phyloP scores from a whole-genome alignment of 371 early-diverging fungal genomes.

The Dinochytrium kinnereticum region DNA sequence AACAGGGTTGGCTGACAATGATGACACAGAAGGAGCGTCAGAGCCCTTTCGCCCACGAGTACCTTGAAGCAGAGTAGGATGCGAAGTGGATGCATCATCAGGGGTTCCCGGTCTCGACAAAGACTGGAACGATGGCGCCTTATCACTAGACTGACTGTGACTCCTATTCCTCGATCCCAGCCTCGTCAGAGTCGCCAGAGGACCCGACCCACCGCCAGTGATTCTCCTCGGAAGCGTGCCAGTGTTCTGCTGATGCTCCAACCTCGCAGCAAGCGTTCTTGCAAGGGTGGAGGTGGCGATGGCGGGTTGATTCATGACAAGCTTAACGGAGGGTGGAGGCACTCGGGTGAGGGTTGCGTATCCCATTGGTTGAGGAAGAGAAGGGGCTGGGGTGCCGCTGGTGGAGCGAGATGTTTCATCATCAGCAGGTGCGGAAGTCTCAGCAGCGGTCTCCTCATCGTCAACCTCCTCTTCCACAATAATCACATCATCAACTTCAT shows the following conservation, averaged over 20 bases:
- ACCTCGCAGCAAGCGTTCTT: background rate
- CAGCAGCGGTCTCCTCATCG: background rate
- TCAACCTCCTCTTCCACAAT: background rate
- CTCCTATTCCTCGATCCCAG: background rate
- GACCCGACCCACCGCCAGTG: background rate
- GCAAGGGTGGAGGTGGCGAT: slow-evolving; percentile 8
- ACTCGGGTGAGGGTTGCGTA: slow-evolving; percentile 5
- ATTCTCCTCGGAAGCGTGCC: background rate
- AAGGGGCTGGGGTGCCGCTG: background rate
- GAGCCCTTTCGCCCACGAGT: background rate
- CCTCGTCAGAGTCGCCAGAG: background rate
- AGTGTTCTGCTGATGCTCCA: slow-evolving; percentile 4
- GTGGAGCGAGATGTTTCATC: background rate
- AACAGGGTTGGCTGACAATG: background rate
- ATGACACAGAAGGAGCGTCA: background rate
- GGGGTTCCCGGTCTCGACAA: slow-evolving; percentile 1
- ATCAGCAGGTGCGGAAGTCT: background rate
- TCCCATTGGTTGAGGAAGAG: background rate
- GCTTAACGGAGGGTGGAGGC: slow-evolving; percentile 5
- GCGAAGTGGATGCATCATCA: background rate
- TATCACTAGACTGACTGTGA: background rate
- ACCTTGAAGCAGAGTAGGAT: background rate
- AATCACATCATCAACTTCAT: background rate
- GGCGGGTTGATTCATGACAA: slow-evolving; percentile 2
- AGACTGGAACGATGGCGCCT: background rate